Base-by-base conservation (phyloP, 108 stramenopile species). In the Nitzschia sp. region DNA sequence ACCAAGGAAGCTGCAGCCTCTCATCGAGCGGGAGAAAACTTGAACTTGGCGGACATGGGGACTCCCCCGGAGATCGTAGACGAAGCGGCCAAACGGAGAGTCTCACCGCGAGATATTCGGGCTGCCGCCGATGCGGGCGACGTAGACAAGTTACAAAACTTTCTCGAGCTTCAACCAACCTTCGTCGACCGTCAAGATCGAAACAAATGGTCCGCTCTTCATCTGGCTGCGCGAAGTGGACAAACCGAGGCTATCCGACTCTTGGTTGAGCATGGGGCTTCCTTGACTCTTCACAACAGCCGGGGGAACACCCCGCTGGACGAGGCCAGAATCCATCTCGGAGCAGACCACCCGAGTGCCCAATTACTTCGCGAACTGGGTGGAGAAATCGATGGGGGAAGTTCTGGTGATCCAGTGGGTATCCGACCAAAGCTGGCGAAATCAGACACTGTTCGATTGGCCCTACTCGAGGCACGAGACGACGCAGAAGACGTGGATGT, bases 101-200 rank as follows among this genome's bases (percentile, higher is more conserved):
- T 75, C 21, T 62, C 74, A 3, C 74, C 74, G n/a, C 50, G 45
- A 9, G 71, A 79, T 50, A 17, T 80, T 47, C 79, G 73, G 19
- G 16, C 47, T 8, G 73, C 72, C 4, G 79, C 79, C 0, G 58
- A 63, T 25, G 6, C 52, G n/a, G 67, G 72, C 6, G 53, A 80
- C 32, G 30, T 48, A 3, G 62, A 65, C 2, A 1, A 48, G 3
- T 26, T 80, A 1, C 25, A 71, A 41, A 27, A 38, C 2, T 65
- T 48, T 17, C 21, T 73, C 5, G 28, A 50, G 0, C 27, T 62
- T 0, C 31, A 46, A 26, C 63, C 63, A 22, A 32, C 59, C 45
- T 73, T 54, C 41, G 41, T 62, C 19, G 35, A 80, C 48, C 65
- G 60, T 29, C 56, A 58, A 28, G 81, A 82, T 48, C 52, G 68